Conservation (phyloP, 176 grass and related monocot genomes). For the bread wheat (Triticum aestivum) region IWGSC_CS_RefSeq_v2.1 NC_057810.1:673892575-673893074, state of each 20-base stretch:
- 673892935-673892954: not conserved
- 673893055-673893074: too few relatives aligned
- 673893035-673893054: too few relatives aligned
- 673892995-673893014: too few relatives aligned
- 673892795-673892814: not conserved
- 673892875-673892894: not conserved
- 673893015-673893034: too few relatives aligned
- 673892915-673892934: not conserved
- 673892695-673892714: not conserved
- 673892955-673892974: not conserved
- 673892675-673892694: not conserved
- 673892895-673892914: too few relatives aligned
- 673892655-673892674: not conserved
- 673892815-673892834: not conserved
- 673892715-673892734: not conserved
- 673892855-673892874: not conserved
- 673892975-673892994: not conserved
- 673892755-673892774: too few relatives aligned
- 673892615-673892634: not conserved
- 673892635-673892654: not conserved
- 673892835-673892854: not conserved
- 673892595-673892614: not conserved
- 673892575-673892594: not conserved
- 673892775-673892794: too few relatives aligned
- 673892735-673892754: not conserved